phyloP scores from a whole-genome alignment of 192 early-diverging fungal species.

The Linnemannia elongata region DNA sequence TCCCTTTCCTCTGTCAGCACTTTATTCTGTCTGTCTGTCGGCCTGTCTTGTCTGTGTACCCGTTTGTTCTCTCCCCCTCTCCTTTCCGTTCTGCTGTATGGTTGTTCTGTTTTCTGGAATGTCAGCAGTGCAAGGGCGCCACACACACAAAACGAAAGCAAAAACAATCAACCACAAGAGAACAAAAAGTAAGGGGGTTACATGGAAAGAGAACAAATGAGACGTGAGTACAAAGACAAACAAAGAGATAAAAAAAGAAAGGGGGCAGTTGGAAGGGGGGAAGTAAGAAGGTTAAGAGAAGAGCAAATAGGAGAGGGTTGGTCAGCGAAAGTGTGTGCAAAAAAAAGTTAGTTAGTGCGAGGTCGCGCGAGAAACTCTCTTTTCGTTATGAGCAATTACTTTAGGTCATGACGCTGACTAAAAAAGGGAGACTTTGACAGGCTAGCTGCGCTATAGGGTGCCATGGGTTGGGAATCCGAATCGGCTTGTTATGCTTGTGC shows the following conservation, averaged over 20 bases:
- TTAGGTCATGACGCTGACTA: not conserved
- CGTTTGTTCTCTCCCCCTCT: not conserved
- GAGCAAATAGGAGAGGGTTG: not conserved
- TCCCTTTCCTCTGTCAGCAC: not conserved
- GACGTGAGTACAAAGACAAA: not conserved
- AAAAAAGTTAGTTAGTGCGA: not conserved
- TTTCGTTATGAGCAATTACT: not conserved
- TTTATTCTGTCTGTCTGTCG: not conserved
- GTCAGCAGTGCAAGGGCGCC: not conserved
- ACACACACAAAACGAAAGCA: not conserved
- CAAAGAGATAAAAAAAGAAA: not conserved
- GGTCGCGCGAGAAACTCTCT: not conserved
- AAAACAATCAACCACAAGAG: not conserved
- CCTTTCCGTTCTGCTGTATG: not conserved
- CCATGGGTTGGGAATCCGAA: not conserved
- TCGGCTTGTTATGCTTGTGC: not conserved
- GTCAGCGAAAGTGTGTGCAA: not conserved
- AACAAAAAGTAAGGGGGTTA: not conserved
- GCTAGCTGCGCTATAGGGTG: not conserved
- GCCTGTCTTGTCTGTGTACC: not conserved
- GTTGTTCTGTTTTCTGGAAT: conserved; percentile 1
- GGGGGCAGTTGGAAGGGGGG: not conserved
- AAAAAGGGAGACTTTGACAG: not conserved
- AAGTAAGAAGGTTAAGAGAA: not conserved
- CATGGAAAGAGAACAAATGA: not conserved